Conservation (phyloP, 2,329 filamentous ascomycete species). For the Xylariomycetidae sp. region DNA sequence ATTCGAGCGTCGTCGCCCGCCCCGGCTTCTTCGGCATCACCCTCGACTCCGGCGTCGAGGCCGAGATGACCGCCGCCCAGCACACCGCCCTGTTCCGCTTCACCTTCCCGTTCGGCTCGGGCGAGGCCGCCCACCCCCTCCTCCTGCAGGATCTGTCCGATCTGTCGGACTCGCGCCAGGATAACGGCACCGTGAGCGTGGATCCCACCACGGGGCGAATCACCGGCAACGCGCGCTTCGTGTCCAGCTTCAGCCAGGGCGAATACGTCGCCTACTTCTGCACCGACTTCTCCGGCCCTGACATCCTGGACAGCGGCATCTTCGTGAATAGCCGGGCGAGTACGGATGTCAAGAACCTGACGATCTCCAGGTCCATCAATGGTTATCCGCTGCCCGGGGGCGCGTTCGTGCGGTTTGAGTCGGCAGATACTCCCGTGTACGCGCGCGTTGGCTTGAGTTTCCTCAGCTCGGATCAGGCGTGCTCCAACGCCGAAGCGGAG, state of each 20-base stretch:
- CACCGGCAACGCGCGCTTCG: conserved; percentile 55
- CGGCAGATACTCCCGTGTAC: conserved; percentile 44
- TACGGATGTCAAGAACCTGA: conserved; percentile 38
- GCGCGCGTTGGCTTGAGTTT: conserved; percentile 65
- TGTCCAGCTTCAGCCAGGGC: conserved; percentile 60
- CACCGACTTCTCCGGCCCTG: conserved; percentile 57
- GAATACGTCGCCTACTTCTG: conserved; percentile 58
- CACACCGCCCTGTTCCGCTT: conserved; percentile 62
- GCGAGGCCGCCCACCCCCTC: conserved; percentile 44
- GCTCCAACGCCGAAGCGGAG: conserved; percentile 60
- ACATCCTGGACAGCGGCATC: conserved; percentile 53
- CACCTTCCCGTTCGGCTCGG: conserved; percentile 45
- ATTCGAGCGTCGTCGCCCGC: conserved; percentile 46
- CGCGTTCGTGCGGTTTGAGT: conserved; percentile 57
- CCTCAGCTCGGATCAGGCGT: conserved; percentile 60
- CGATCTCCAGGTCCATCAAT: conserved; percentile 43
- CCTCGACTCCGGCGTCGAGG: conserved; percentile 49
- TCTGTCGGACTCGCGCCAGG: conserved; percentile 52
- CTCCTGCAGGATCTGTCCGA: conserved; percentile 62
- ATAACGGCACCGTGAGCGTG: conserved; percentile 51
- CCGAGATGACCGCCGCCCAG: conserved; percentile 64
- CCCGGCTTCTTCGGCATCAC: conserved; percentile 62
- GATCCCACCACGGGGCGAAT: conserved; percentile 52
- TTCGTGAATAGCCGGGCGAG: conserved; percentile 53
- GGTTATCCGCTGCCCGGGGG: conserved; percentile 52